Evolutionary conservation across 495 filamentous ascomycete genomes (phyloP).

Genomic region (Pseudotulostoma volvatum): DNA sequence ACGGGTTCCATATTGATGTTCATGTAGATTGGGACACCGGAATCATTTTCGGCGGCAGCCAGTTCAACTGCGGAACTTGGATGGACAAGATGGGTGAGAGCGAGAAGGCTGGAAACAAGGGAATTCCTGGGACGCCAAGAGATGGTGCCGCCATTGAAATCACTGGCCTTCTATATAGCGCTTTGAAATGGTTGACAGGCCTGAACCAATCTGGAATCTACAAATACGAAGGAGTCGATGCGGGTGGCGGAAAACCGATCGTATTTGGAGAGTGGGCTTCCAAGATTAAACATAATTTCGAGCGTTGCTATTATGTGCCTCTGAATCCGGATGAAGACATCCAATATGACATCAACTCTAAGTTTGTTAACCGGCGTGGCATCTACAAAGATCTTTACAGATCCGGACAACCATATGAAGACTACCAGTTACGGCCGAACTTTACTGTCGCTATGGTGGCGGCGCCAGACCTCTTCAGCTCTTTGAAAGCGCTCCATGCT

Average conservation of each 20-base stretch:
- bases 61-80: conserved; percentile 95
- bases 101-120: conserved; percentile 75
- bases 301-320: conserved; percentile 79
- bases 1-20: conserved; percentile 83
- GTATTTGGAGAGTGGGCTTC: conserved; percentile 67
- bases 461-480: conserved; percentile 72
- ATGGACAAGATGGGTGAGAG: conserved; percentile 99
- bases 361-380: conserved; percentile 68
- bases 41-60: conserved; percentile 84
- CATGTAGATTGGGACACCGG: conserved; percentile 87
- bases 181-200: conserved; percentile 58
- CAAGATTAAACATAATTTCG: conserved; percentile 73
- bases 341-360: conserved; percentile 63
- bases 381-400: conserved; percentile 96
- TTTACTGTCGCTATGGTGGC: conserved; percentile 94
- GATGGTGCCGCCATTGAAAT: conserved; percentile 95
- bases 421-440: conserved; percentile 91
- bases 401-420: conserved; percentile 86
- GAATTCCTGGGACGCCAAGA: conserved; percentile 85
- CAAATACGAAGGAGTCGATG: conserved; percentile 50
- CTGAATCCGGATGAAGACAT: conserved; percentile 45
- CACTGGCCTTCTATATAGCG: conserved; percentile 79
- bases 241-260: conserved; percentile 38
- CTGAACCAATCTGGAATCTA: conserved; percentile 52
- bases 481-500: conserved; percentile 56